Base-by-base conservation (phyloP, 2,329 filamentous ascomycete species). In the Pezicula neosporulosa region DNA sequence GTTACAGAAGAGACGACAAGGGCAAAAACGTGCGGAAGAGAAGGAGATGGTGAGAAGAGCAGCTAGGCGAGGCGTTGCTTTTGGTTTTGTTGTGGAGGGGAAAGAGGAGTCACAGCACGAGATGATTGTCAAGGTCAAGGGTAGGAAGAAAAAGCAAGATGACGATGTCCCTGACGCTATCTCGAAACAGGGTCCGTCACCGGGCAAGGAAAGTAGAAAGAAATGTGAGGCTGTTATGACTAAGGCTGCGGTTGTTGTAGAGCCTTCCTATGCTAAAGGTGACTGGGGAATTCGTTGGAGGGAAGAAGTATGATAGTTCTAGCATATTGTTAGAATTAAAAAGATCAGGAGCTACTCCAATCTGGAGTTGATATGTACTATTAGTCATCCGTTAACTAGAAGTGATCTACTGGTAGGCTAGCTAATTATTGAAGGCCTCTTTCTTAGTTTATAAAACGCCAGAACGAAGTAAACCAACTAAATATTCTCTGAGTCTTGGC, bases 171-270 rank as follows among this genome's bases (percentile, higher is more conserved):
- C 24, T 16, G 9, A 12, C 8, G 41, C 18, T 44, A 15, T 44
- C 19, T n/a, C 42, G 6, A 27, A 44, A 24, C 5, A n/a, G 21
- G 42, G 33, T 5, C n/a, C 9, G 1, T 28, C n/a, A 16, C 21
- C 9, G 4, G n/a, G 21, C 27, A 28, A 27, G 9, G 41, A 44
- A n/a, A 16, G n/a, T 7, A 65, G 65, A 54, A 71, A 72, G 50
- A 74, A 77, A 56, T 83, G 80, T 51, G 81, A 85, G 63, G 81
- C 80, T 7, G 68, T 84, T 2, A 82, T 83, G 79, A 70, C 74
- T 38, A 44, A 44, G 9, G 42, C 24, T 28, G 78, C 77, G 1
- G 72, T 72, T 42, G 77, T 83, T 3, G 79, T 83, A 0, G 81
- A 85, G 61, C 74, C 78, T 3, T 80, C 77, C 51, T 85, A 78